Conservation (phyloP, 306 rosid genomes). For the Lithocarpus polystachyus region DNA sequence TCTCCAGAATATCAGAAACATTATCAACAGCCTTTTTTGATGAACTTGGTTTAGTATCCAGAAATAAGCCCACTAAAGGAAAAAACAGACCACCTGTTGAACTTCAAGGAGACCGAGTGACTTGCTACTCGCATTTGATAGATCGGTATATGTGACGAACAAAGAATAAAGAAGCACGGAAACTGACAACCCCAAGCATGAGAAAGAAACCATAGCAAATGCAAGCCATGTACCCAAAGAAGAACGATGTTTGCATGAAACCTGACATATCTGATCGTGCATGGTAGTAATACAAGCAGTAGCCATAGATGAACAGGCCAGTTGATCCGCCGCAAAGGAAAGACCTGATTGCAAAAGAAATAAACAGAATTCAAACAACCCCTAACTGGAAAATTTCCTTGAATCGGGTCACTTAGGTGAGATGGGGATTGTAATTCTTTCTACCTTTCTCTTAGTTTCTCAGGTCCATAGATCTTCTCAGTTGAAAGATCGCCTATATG, state of each 20-base stretch:
- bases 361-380: slow-evolving; percentile 4
- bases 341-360: slow-evolving; percentile 34
- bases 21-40: background rate
- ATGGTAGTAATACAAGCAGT: slow-evolving; percentile 42
- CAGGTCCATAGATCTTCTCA: too few relatives aligned
- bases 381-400: background rate
- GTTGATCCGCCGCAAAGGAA: slow-evolving; percentile 57
- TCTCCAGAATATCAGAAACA: background rate
- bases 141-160: slow-evolving; percentile 42
- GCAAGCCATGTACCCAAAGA: slow-evolving; percentile 60
- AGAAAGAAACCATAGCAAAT: slow-evolving; percentile 56
- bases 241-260: slow-evolving; percentile 60
- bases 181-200: slow-evolving; percentile 54
- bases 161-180: slow-evolving; percentile 44
- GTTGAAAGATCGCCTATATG: too few relatives aligned
- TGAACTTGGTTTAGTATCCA: background rate
- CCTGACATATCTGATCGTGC: slow-evolving; percentile 60
- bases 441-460: too few relatives aligned
- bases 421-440: too few relatives aligned
- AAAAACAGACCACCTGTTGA: background rate
- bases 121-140: slow-evolving; percentile 42
- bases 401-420: background rate
- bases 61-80: background rate
- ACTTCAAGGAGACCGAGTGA: slow-evolving; percentile 10
- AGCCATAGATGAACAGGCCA: slow-evolving; percentile 50